Percentiles rank a stretch among this genome's conserved stretches.
Conservation (phyloP, 352 stramenopile species). For the Phytophthora quininea region DNA sequence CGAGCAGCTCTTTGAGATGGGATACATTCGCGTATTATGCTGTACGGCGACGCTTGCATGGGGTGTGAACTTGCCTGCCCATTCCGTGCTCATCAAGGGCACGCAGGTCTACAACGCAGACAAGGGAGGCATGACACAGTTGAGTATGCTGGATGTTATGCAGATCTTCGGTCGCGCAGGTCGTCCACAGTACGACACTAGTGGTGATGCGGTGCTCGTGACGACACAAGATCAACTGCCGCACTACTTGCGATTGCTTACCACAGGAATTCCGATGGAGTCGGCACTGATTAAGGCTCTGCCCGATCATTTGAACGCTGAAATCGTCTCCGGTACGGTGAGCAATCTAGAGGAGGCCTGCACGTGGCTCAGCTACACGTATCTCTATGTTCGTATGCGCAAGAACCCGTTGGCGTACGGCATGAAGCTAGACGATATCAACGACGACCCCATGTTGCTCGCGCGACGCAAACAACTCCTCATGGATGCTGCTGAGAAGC, state of each 20-base stretch:
- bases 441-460: constrained; percentile 90
- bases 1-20: constrained; percentile 97
- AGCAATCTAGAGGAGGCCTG: constrained; percentile 97
- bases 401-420: constrained; percentile 99
- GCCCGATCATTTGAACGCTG: constrained; percentile 98
- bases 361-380: constrained; percentile 98
- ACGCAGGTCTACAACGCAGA: constrained; percentile 99
- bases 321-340: constrained; percentile 98
- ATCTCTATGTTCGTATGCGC: constrained; percentile 98
- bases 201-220: constrained; percentile 98
- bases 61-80: constrained; percentile 98
- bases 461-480: constrained; percentile 68
- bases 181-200: constrained; percentile 99
- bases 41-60: constrained; percentile 99
- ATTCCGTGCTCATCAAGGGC: constrained; percentile 99
- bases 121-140: constrained; percentile 97
- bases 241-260: constrained; percentile 96
- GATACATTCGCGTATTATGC: constrained; percentile 97
- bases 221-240: constrained; percentile 94
- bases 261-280: constrained; percentile 97
- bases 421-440: constrained; percentile 93
- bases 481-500: constrained; percentile 76
- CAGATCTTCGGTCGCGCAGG: constrained; percentile 99
- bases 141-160: constrained; percentile 99
- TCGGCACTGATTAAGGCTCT: constrained; percentile 98